Base-by-base conservation (phyloP, 1,139 yeast species). In the Petasospora rhodanensis region DNA sequence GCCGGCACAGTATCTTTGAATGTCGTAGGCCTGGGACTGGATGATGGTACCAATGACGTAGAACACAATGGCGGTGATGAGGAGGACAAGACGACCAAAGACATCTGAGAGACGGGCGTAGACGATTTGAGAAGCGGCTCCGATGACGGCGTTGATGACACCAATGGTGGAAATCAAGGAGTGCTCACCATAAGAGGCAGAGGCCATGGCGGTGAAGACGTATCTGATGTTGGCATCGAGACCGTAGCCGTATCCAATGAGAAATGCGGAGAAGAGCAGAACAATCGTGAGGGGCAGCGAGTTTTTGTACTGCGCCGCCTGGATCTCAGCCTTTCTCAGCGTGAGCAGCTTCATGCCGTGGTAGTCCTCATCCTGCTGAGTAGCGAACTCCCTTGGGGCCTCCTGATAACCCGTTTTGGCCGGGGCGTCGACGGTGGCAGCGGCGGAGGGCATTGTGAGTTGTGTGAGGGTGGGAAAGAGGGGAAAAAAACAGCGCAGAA, bases 1-100 rank as follows among this genome's bases (percentile, higher is more conserved):
- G 45, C 91, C 93, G 13, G 80, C 91, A 34, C 86, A 81, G 47
- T 74, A 81, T 23, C 77, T 62, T 41, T 75, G 70, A 22, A 82
- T 76, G 46, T 76, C 75, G 41, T 66, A 68, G 6, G 89, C 77
- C 49, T 76, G 82, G 2, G 82, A 75, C 59, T 79, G 79, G 43
- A 80, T 70, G 31, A 83, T 68, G 7, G 87, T 80, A 21, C 93
- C 93, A 29, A 82, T 65, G 13, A 69, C 70, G 49, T 81, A 80
- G 44, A 82, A 70, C 7, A 81, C 45, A 17, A 80, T 62, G 0
- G 83, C 65, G 8, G 75, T 57, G 18, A 73, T 29, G 29, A 77
- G 59, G 38, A 80, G 57, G 44, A 75, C 76, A 28, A 77, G 55
- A 50, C 93, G 73, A 23, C 91, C 91, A 53, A 79, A 79, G 15